These are phyloP conservation scores for Aquilaria sinensis DNA, from an alignment of 345 rosid genomes.

Conservation along the genomic window DNA sequence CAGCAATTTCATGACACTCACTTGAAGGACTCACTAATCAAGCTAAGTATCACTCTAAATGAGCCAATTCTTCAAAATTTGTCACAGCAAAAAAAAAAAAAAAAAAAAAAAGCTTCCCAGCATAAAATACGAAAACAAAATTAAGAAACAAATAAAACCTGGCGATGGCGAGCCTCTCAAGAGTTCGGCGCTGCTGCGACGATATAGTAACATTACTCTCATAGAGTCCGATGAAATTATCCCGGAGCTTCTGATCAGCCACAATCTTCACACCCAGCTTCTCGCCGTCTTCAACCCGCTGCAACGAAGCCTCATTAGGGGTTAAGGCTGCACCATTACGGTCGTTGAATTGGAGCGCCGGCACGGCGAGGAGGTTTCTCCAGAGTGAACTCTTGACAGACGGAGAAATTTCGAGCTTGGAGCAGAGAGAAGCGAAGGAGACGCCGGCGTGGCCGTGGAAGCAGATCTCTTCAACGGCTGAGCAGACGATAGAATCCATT, in stretches of 20 bases:
- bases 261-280: slow-evolving; percentile 42
- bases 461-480: slow-evolving; percentile 65
- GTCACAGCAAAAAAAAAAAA: not conserved
- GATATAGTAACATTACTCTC: slow-evolving; percentile 34
- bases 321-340: slow-evolving; percentile 16
- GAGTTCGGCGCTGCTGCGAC: slow-evolving; percentile 48
- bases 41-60: not conserved
- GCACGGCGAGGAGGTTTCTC: slow-evolving; percentile 45
- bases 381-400: slow-evolving; percentile 39
- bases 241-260: slow-evolving; percentile 52
- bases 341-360: slow-evolving; percentile 42
- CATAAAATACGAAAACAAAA: not conserved
- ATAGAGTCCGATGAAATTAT: slow-evolving; percentile 60
- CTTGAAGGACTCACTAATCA: not conserved
- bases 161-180: slow-evolving; percentile 55
- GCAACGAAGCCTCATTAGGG: slow-evolving; percentile 33
- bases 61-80: not conserved
- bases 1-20: not conserved
- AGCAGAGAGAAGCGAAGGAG: slow-evolving; percentile 37
- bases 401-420: slow-evolving; percentile 22
- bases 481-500: slow-evolving; percentile 53
- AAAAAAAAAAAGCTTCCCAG: not conserved
- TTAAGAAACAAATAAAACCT: slow-evolving; percentile 20
- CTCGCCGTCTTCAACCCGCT: slow-evolving; percentile 41
- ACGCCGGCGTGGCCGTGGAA: slow-evolving; percentile 43